Conservation (phyloP, 2,329 filamentous ascomycete species). For the Verticillium albo-atrum region DNA sequence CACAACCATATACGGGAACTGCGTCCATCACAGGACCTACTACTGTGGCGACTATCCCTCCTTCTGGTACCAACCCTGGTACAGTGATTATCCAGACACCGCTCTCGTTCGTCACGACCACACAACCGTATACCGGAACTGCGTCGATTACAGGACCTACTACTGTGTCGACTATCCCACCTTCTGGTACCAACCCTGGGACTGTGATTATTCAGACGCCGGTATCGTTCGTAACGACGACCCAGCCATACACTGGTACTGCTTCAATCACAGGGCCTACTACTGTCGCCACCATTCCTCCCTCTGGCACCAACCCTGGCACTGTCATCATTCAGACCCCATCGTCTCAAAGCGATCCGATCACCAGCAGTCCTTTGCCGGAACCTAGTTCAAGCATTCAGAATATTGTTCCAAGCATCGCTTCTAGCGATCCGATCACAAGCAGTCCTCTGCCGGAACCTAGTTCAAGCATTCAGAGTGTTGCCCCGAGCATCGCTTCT, state of each 20-base stretch:
- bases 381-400: too few relatives aligned
- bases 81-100: constrained; percentile 1
- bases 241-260: background rate
- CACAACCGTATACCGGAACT: background rate
- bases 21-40: background rate
- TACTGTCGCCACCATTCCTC: background rate
- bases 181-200: background rate
- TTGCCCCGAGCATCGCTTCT: background rate
- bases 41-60: background rate
- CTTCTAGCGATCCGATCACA: too few relatives aligned
- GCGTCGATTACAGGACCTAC: background rate
- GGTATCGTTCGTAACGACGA: background rate
- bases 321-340: background rate
- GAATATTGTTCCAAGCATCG: too few relatives aligned
- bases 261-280: background rate
- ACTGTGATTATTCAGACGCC: constrained; percentile 1
- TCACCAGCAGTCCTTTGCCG: background rate
- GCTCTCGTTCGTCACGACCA: background rate
- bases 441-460: background rate
- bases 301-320: background rate
- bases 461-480: background rate
- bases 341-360: background rate
- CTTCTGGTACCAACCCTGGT: background rate
- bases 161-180: background rate
- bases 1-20: background rate